Percentiles rank a stretch among this genome's conserved stretches.
Conservation (phyloP, 306 rosid species). For the Dalbergia cultrata region DNA sequence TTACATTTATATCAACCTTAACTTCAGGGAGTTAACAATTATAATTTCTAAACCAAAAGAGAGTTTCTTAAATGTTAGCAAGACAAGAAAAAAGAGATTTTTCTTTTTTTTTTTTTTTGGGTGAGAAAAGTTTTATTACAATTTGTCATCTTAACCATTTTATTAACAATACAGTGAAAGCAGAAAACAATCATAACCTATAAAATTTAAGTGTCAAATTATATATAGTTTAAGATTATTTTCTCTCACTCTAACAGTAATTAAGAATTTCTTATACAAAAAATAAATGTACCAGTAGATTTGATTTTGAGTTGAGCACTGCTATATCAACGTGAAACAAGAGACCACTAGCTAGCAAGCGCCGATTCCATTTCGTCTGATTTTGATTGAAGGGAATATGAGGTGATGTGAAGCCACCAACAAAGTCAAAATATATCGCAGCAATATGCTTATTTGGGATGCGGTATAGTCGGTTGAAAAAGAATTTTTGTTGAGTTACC, state of each 20-base stretch:
- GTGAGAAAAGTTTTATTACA: too few relatives aligned
- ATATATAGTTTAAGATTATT: too few relatives aligned
- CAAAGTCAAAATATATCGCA: constrained; percentile 4
- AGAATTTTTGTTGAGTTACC: constrained; percentile 1
- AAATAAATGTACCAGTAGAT: not conserved
- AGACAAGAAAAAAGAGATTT: too few relatives aligned
- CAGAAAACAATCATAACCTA: too few relatives aligned
- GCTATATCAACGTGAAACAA: constrained; percentile 16
- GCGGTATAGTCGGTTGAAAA: constrained; percentile 7
- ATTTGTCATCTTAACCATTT: too few relatives aligned
- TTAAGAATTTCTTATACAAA: too few relatives aligned
- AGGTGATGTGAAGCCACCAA: not conserved
- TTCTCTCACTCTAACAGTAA: too few relatives aligned
- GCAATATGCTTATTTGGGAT: not conserved
- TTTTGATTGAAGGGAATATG: constrained; percentile 16
- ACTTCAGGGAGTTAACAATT: not conserved
- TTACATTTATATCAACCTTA: not conserved
- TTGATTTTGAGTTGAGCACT: constrained; percentile 5
- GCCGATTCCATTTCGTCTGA: not conserved
- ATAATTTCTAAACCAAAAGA: too few relatives aligned
- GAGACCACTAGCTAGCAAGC: not conserved
- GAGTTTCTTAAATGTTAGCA: too few relatives aligned
- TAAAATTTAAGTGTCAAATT: too few relatives aligned
- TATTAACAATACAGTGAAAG: too few relatives aligned
- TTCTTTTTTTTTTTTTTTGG: too few relatives aligned